Evolutionary conservation across 2,329 filamentous ascomycete species (phyloP).

Genomic region (Penicillium carneum): DNA sequence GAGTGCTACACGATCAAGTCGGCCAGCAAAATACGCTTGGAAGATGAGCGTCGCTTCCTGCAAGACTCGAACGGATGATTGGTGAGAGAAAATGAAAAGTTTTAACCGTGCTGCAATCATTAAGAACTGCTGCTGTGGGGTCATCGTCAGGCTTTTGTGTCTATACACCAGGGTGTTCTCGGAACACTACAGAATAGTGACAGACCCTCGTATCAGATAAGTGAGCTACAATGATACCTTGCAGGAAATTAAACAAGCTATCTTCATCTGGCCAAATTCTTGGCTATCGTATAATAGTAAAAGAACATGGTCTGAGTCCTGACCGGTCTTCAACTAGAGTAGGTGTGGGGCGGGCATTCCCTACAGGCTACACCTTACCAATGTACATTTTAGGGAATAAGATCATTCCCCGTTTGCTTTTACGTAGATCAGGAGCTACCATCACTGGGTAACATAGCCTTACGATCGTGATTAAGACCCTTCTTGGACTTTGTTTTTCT

Average conservation of each 20-base stretch:
- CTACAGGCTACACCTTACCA: not conserved
- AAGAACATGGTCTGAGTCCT: no score
- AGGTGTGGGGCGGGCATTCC: not conserved
- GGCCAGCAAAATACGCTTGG: conserved; percentile 14
- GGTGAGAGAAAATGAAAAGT: conserved; percentile 2
- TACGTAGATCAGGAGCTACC: not conserved
- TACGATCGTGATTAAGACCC: not conserved
- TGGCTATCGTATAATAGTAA: no score
- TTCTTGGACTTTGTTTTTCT: no score
- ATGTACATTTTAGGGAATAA: not conserved
- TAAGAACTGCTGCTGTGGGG: conserved; percentile 10
- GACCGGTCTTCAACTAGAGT: not conserved
- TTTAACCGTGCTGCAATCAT: conserved; percentile 8
- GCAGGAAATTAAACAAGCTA: not conserved
- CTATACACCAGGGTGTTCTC: conserved; percentile 1
- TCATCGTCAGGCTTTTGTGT: not conserved
- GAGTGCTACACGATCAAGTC: conserved; percentile 18
- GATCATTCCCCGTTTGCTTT: not conserved
- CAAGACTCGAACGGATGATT: conserved; percentile 6
- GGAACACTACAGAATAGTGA: conserved; percentile 4
- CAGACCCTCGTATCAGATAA: not conserved
- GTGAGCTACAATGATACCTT: not conserved
- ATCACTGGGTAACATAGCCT: not conserved
- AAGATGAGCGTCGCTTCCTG: conserved; percentile 11
- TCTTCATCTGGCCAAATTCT: not conserved